Percentiles rank a stretch among this genome's conserved stretches.
These are phyloP conservation scores for Pseudogymnoascus sp. DNA, from an alignment of 2,329 filamentous ascomycete species.

Conservation along the genomic window DNA sequence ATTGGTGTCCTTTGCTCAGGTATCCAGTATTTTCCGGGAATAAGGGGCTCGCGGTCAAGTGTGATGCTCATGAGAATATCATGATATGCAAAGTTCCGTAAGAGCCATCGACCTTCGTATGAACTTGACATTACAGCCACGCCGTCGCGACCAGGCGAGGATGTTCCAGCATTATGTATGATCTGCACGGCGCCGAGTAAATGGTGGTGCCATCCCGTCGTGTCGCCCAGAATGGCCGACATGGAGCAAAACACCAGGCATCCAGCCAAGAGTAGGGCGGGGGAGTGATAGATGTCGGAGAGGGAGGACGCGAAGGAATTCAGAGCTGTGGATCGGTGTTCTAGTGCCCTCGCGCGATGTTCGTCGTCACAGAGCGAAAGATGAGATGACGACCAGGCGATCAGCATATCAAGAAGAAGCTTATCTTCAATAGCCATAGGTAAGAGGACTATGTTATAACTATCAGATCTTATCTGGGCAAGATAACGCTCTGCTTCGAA, in stretches of 20 bases:
- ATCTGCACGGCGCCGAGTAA: constrained; percentile 10
- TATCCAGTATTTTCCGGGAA: constrained; percentile 16
- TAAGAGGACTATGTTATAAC: constrained; percentile 12
- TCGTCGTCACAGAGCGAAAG: constrained; percentile 4
- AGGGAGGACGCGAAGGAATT: constrained; percentile 4
- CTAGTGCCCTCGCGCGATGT: background rate
- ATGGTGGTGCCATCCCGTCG: constrained; percentile 11
- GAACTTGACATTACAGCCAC: background rate
- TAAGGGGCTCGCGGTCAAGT: constrained; percentile 12
- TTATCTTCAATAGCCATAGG: constrained; percentile 14
- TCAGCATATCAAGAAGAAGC: constrained; percentile 7
- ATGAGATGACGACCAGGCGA: constrained; percentile 14
- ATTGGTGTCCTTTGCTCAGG: constrained; percentile 9
- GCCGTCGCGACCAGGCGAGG: background rate
- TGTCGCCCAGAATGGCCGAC: constrained; percentile 12
- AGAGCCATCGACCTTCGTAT: constrained; percentile 18
- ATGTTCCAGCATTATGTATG: constrained; percentile 3
- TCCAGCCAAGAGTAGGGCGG: constrained; percentile 8
- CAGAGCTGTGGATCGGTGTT: constrained; percentile 9
- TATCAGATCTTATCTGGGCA: background rate
- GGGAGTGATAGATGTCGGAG: background rate
- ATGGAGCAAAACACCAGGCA: constrained; percentile 12
- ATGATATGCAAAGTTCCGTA: constrained; percentile 22
- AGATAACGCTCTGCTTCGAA: background rate
- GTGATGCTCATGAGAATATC: constrained; percentile 18